Evolutionary conservation across 164 flowering plant genomes (phyloP).

Genomic region (Buxus sempervirens): DNA sequence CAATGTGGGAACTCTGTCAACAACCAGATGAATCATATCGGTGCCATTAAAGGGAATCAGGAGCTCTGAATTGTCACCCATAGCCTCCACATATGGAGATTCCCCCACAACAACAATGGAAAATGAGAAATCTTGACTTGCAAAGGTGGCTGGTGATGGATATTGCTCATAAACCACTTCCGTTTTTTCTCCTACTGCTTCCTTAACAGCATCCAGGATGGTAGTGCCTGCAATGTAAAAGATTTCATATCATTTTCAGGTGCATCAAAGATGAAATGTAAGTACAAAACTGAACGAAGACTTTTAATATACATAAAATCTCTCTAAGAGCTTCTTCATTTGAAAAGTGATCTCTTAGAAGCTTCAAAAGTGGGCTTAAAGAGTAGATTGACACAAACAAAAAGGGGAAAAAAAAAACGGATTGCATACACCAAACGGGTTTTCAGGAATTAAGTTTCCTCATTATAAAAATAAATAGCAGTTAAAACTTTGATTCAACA

Average conservation of each 20-base stretch:
- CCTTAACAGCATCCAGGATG: constrained; percentile 50
- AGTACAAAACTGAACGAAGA: background rate
- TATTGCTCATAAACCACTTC: constrained; percentile 42
- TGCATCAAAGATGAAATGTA: background rate
- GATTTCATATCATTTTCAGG: background rate
- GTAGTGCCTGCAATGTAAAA: constrained; percentile 53
- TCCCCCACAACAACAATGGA: constrained; percentile 87
- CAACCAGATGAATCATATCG: constrained; percentile 41
- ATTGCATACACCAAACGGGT: background rate
- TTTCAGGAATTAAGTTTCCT: background rate
- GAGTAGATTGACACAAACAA: background rate
- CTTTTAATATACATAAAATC: background rate
- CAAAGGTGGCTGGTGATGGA: constrained; percentile 53
- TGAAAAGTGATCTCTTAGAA: background rate
- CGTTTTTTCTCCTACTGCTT: constrained; percentile 38
- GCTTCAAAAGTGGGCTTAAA: background rate
- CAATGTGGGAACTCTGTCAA: constrained; percentile 63
- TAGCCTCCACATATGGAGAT: constrained; percentile 62
- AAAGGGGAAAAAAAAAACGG: background rate
- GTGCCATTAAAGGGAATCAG: constrained; percentile 56
- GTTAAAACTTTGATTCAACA: background rate
- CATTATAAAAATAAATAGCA: background rate
- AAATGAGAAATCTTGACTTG: constrained; percentile 42
- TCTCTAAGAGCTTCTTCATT: background rate
- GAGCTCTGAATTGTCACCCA: constrained; percentile 63